phyloP scores from a whole-genome alignment of 176 grass and related monocot genomes.

The Poa pratensis region DNA sequence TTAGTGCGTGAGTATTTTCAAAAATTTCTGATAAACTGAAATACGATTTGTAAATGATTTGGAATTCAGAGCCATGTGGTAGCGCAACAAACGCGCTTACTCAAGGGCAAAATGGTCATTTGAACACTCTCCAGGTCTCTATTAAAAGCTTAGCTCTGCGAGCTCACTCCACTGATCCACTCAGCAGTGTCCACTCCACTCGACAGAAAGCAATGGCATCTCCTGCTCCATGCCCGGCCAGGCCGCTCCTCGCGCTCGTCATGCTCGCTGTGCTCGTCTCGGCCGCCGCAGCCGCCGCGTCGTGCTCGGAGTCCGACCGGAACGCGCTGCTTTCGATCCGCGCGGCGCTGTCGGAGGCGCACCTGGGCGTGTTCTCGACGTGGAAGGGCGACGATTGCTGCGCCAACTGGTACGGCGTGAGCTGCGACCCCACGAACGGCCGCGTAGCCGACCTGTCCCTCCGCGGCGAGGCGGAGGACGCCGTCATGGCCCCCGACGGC shows the following conservation, averaged over 20 bases:
- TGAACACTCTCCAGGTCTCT: not conserved
- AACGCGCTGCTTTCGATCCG: slow-evolving; percentile 71
- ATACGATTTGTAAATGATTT: too few species aligned
- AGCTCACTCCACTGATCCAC: slow-evolving; percentile 27
- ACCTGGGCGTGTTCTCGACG: slow-evolving; percentile 79
- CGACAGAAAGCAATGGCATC: slow-evolving; percentile 30
- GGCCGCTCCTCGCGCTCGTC: slow-evolving; percentile 28
- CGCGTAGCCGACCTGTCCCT: slow-evolving; percentile 76
- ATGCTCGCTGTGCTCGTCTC: slow-evolving; percentile 6
- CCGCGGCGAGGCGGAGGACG: slow-evolving; percentile 86
- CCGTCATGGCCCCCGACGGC: slow-evolving; percentile 66
- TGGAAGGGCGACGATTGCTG: slow-evolving; percentile 86
- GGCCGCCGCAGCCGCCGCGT: not conserved
- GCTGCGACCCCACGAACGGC: slow-evolving; percentile 70
- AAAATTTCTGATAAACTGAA: too few species aligned
- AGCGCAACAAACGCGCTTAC: not conserved
- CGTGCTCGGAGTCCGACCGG: slow-evolving; percentile 47
- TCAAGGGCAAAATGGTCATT: slow-evolving; percentile 46
- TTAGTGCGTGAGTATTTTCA: too few species aligned
- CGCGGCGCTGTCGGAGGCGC: slow-evolving; percentile 70
- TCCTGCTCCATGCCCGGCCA: slow-evolving; percentile 12
- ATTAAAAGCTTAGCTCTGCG: slow-evolving; percentile 29
- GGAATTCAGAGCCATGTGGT: too few species aligned
- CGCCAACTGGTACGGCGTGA: slow-evolving; percentile 88
- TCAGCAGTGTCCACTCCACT: slow-evolving; percentile 25